A percentile compares a stretch with the other conserved stretches of the same genome.
Evolutionary conservation across 805 yeast genomes (phyloP).

Genomic region (Saccharomycopsis amapae): DNA sequence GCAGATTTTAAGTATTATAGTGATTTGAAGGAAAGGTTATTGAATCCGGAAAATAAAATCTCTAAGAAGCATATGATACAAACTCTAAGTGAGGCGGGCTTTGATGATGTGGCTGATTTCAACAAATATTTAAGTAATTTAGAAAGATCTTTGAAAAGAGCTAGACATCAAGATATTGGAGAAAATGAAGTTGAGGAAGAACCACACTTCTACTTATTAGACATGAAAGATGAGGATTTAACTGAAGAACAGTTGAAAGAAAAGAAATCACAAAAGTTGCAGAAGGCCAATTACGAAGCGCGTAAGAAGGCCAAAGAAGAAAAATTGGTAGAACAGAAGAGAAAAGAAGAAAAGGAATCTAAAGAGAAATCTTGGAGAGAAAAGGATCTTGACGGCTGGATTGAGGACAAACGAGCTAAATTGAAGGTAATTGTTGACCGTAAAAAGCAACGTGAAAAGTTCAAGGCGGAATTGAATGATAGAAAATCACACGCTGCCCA

Average conservation of each 20-base stretch:
- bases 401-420: conserved; percentile 55
- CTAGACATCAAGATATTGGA: conserved; percentile 58
- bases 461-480: conserved; percentile 73
- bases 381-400: conserved; percentile 72
- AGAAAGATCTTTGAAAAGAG: conserved; percentile 62
- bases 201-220: conserved; percentile 68
- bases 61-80: conserved; percentile 48
- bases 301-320: conserved; percentile 75
- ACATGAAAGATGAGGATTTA: conserved; percentile 77
- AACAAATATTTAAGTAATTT: conserved; percentile 55
- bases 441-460: conserved; percentile 59
- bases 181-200: conserved; percentile 39
- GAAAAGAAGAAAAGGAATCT: conserved; percentile 49
- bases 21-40: conserved; percentile 45
- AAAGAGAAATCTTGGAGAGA: conserved; percentile 76
- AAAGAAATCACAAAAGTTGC: conserved; percentile 73
- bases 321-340: conserved; percentile 57
- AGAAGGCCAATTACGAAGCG: conserved; percentile 86
- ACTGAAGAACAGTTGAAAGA: conserved; percentile 76
- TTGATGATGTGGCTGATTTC: conserved; percentile 67
- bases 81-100: conserved; percentile 62
- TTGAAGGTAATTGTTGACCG: conserved; percentile 52
- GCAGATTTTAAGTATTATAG: conserved; percentile 70
- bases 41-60: conserved; percentile 28
- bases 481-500: conserved; percentile 90